Evolutionary conservation across 2,329 filamentous ascomycete species (phyloP).

Genomic region (Neoscytalidium dimidiatum): DNA sequence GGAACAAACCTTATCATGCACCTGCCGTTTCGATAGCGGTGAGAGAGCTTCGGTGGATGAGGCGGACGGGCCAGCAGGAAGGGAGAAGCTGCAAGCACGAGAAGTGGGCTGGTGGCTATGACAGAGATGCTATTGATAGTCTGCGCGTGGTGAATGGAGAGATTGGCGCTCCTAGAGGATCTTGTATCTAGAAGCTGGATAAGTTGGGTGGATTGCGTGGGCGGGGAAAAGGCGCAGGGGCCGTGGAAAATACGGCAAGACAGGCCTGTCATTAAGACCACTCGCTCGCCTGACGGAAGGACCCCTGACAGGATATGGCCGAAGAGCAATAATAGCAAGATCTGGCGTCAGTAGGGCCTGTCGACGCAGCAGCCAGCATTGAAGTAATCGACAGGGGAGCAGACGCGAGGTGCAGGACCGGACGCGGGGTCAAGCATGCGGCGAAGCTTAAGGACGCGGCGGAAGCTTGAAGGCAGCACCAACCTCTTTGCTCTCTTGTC

Average conservation of each 20-base stretch:
- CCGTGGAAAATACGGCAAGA: background rate
- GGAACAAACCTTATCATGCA: conserved; percentile 1
- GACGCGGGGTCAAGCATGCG: background rate
- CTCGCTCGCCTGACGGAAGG: background rate
- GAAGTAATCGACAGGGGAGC: background rate
- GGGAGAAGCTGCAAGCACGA: background rate
- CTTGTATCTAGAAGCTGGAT: background rate
- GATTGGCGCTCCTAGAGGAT: background rate
- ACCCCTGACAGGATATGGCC: background rate
- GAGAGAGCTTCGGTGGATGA: background rate
- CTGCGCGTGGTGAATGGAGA: background rate
- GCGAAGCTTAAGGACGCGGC: too few species aligned
- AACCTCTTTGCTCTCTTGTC: background rate
- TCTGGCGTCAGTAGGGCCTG: background rate
- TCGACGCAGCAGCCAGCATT: background rate
- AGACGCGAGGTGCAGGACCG: background rate
- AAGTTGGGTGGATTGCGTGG: background rate
- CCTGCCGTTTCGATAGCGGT: conserved; percentile 8
- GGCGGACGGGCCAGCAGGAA: background rate
- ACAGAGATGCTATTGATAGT: background rate
- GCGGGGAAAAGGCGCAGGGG: background rate
- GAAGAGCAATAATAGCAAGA: background rate
- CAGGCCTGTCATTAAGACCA: background rate
- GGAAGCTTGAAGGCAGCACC: conserved; percentile 4
- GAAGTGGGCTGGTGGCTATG: background rate